Evolutionary conservation across 176 grass and related monocot species (phyloP), one percentile per base, ranked within the genome.

Genomic region (Saccharum spontaneum): DNA sequence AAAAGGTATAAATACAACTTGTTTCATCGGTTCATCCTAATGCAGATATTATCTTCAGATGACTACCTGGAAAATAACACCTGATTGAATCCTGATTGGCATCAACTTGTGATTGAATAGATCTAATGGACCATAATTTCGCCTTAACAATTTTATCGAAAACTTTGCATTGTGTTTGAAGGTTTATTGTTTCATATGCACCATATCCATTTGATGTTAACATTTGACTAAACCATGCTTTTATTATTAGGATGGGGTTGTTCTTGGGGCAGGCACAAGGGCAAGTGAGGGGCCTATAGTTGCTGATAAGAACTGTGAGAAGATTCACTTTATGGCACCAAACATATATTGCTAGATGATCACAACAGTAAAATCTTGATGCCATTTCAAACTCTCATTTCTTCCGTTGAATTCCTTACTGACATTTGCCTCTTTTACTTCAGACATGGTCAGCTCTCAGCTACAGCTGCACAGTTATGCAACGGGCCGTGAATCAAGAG

Each of bases 241-340:
- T 28, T 28, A 28, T 28, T 28, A 28, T 28, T 28, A 28, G 28
- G 28, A 28, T 28, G 28, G 28, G 28, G 28, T 93, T 86, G 83
- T 98, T 84, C 88, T 93, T 71, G 92, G 90, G 45, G 95, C 95
- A 79, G 92, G 91, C 79, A 98, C 95, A 55, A 94, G 92, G 79
- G 92, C 95, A 67, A 93, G 92, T 28, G 92, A 98, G 83, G 92
- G 90, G 46, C 95, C 92, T 71, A 94, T 97, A 73, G 92, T 94
- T 83, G 95, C 95, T 39, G 92, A 98, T 73, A 98, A 94, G 81
- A 94, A 97, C 82, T 97, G 95, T 62, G 92, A 97, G 75, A 97
- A 94, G 74, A 94, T 97, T 52, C 95, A 97, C 45, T 97, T 88
- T 54, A 93, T 97, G 95, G 90, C 92, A 39, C 92, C 92, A 14